Evolutionary conservation across 1,284 basidiomycete genomes (phyloP), one percentile per base, ranked within the genome.

Genomic region (Bjerkandera adusta): DNA sequence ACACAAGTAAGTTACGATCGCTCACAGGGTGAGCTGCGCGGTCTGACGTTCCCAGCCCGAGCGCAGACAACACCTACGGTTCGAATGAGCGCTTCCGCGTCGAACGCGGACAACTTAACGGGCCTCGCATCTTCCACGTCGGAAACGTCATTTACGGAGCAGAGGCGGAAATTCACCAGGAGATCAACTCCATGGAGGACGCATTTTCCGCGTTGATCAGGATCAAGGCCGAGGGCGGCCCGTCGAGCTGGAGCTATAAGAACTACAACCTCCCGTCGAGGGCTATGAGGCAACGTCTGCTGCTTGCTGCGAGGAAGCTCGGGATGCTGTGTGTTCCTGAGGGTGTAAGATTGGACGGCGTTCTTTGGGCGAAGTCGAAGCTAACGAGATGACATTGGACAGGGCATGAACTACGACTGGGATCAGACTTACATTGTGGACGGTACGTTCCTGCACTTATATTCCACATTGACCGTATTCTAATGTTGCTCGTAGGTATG

Each of bases 371-470:
- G n/a, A n/a, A n/a, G n/a, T n/a, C n/a, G n/a, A 33, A 18, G 4
- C 13, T 12, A 27, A 25, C 22, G 47, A 51, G 24, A 45, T 26
- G 15, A 7, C 3, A 22, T 24, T n/a, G 18, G 7, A n/a, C 33
- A 76, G 74, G 85, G 85, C 6, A 85, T 85, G 81, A 85, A 84
- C 56, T 78, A 71, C 30, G 84, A 87, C 53, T 88, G 85, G 85
- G 83, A 87, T 54, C 62, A 79, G 54, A 85, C 85, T 0, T 88
- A 86, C 54, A 85, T 88, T 43, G 64, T 83, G 20, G 85, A 87
- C 55, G 85, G 84, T 79, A 52, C n/a, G 10, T 29, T 11, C 7
- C n/a, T 20, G 7, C 4, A 15, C 22, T 7, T n/a, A 15, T n/a
- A n/a, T 22, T 21, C n/a, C 36, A 5, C 47, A 6, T 25, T 18